Percentiles rank a stretch among this genome's conserved stretches.
Conservation (phyloP, 768 basidiomycete species). For the Hygrocybe punicea region DNA sequence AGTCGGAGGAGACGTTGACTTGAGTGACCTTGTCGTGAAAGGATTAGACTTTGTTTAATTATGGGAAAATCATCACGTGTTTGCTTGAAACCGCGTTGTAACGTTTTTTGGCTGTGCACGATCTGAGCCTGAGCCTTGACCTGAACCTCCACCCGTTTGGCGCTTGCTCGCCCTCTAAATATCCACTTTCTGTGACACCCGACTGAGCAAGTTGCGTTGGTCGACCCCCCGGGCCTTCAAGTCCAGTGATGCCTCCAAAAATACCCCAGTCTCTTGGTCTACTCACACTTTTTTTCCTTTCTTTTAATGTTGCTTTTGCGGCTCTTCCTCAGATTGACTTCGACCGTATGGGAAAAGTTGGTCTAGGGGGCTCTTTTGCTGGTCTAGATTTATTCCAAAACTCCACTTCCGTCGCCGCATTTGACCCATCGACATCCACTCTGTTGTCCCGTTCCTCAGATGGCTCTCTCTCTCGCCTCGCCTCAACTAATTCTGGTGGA, state of each 20-base stretch:
- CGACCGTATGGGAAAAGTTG: constrained; percentile 86
- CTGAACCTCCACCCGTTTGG: no score
- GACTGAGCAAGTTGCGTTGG: no score
- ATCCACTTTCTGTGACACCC: no score
- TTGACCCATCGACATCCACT: constrained; percentile 70
- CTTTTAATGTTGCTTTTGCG: constrained; percentile 34
- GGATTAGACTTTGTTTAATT: constrained; percentile 16
- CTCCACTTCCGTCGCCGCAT: constrained; percentile 42
- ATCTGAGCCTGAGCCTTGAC: no score
- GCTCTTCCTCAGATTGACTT: constrained; percentile 62
- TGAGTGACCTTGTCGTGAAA: constrained; percentile 29
- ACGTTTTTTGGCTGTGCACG: no score
- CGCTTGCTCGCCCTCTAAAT: no score
- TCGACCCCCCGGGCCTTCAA: no score
- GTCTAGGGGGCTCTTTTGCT: constrained; percentile 81
- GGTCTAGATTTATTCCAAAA: constrained; percentile 78
- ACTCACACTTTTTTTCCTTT: constrained; percentile 18
- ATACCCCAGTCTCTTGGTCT: no score
- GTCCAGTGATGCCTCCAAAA: no score
- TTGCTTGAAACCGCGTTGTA: no score
- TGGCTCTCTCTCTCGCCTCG: constrained; percentile 67
- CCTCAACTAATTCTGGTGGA: constrained; percentile 78
- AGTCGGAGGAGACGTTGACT: constrained; percentile 36
- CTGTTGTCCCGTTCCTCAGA: constrained; percentile 61
- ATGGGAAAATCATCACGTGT: no score